Evolutionary conservation across 495 filamentous ascomycete genomes (phyloP).

Genomic region (Cryomyces minteri): DNA sequence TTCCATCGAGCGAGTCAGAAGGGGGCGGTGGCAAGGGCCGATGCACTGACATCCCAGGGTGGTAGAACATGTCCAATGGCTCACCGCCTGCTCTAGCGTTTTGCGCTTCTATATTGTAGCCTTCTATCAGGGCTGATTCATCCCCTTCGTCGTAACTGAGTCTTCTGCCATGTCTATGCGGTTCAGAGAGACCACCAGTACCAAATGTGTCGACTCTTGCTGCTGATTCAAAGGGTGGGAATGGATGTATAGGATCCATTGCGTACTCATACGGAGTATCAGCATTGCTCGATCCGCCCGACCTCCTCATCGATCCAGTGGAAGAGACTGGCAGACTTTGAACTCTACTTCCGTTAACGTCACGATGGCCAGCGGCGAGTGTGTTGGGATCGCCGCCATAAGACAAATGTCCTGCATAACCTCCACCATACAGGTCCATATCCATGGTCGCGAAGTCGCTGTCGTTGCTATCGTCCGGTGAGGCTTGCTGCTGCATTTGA

Average conservation of each 20-base stretch:
- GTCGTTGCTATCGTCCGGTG: conserved; percentile 47
- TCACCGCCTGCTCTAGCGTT: conserved; percentile 37
- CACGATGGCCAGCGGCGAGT: conserved; percentile 7
- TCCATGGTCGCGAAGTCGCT: conserved; percentile 57
- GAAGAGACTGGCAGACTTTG: conserved; percentile 16
- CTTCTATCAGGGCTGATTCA: conserved; percentile 38
- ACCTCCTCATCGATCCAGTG: conserved; percentile 18
- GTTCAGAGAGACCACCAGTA: conserved; percentile 68
- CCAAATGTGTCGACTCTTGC: conserved; percentile 63
- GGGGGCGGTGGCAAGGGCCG: conserved; percentile 73
- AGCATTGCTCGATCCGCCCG: conserved; percentile 11
- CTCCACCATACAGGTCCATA: conserved; percentile 52
- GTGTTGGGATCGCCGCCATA: conserved; percentile 43
- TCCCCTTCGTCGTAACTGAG: conserved; percentile 92
- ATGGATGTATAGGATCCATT: conserved; percentile 34
- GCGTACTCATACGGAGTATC: conserved; percentile 7
- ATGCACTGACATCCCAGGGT: conserved; percentile 48
- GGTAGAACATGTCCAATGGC: conserved; percentile 83
- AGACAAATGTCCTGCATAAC: conserved; percentile 49
- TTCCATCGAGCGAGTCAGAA: conserved; percentile 11
- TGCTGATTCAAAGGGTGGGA: conserved; percentile 32
- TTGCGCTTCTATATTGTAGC: conserved; percentile 16
- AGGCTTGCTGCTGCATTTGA: conserved; percentile 6
- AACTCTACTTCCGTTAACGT: conserved; percentile 5
- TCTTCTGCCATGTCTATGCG: conserved; percentile 40